These are phyloP conservation scores for Gamarada debralockiae DNA, from an alignment of 495 filamentous ascomycete genomes.

Conservation along the genomic window DNA sequence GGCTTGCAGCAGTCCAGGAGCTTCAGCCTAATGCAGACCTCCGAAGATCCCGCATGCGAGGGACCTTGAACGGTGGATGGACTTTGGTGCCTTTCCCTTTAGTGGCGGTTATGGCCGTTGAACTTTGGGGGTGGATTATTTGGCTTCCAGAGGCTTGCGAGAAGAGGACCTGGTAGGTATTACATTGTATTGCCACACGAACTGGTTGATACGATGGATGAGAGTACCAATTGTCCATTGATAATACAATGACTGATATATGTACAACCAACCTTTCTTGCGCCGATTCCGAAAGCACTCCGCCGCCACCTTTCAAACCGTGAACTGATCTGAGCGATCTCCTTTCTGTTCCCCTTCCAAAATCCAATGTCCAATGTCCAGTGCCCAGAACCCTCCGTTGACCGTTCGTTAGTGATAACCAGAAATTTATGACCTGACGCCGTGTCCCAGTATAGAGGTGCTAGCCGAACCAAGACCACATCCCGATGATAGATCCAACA, in stretches of 20 bases:
- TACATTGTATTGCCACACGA: constrained; percentile 21
- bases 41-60: too few species aligned
- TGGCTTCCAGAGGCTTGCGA: too few species aligned
- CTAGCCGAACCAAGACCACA: too few species aligned
- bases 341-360: neutral
- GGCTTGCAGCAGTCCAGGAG: too few species aligned
- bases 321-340: neutral
- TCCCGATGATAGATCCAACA: too few species aligned
- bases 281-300: neutral
- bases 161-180: constrained; percentile 13
- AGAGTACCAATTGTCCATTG: neutral
- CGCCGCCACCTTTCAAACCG: constrained; percentile 1
- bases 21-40: too few species aligned
- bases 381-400: neutral
- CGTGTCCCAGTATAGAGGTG: neutral
- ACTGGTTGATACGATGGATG: neutral
- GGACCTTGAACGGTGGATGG: too few species aligned
- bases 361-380: neutral
- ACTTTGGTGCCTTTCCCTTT: too few species aligned
- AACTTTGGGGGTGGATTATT: too few species aligned
- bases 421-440: neutral
- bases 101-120: too few species aligned
- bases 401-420: neutral
- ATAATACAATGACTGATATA: constrained; percentile 6
- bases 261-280: constrained; percentile 5